Conservation (phyloP, 805 yeast species). For the Cyberlindnera americana region DNA sequence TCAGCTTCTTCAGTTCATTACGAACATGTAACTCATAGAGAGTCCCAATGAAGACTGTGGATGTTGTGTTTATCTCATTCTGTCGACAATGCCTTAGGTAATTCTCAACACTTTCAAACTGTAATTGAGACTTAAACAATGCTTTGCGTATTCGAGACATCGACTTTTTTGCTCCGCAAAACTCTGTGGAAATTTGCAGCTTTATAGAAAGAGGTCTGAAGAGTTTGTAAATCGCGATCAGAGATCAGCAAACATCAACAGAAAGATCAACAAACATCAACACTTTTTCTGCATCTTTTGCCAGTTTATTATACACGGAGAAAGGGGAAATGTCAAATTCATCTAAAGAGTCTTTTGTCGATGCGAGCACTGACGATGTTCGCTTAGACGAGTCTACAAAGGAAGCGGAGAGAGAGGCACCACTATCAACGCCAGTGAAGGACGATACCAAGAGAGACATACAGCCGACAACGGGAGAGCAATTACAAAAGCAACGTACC, state of each 20-base stretch:
- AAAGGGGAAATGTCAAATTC: constrained; percentile 1
- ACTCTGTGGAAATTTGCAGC: too few species aligned
- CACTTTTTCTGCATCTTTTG: too few species aligned
- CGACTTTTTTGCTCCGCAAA: background rate
- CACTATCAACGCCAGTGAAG: constrained; percentile 13
- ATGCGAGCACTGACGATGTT: constrained; percentile 6
- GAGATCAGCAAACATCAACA: too few species aligned
- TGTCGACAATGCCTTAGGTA: constrained; percentile 21
- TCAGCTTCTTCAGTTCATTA: constrained; percentile 9
- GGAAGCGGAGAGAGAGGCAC: too few species aligned
- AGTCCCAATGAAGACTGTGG: constrained; percentile 26
- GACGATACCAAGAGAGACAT: too few species aligned
- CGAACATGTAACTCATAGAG: constrained; percentile 24
- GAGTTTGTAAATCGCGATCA: too few species aligned
- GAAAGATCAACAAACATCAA: too few species aligned
- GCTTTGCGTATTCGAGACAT: constrained; percentile 2
- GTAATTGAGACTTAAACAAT: background rate
- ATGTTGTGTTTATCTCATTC: constrained; percentile 15
- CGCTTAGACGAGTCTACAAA: too few species aligned
- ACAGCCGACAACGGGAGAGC: too few species aligned
- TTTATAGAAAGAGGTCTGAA: too few species aligned
- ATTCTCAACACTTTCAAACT: background rate
- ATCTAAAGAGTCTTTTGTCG: constrained; percentile 11
- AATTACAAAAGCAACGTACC: constrained; percentile 3
- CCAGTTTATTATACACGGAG: too few species aligned